Base-by-base conservation (phyloP, 768 basidiomycete genomes). In the Multifurca ochricompacta region DNA sequence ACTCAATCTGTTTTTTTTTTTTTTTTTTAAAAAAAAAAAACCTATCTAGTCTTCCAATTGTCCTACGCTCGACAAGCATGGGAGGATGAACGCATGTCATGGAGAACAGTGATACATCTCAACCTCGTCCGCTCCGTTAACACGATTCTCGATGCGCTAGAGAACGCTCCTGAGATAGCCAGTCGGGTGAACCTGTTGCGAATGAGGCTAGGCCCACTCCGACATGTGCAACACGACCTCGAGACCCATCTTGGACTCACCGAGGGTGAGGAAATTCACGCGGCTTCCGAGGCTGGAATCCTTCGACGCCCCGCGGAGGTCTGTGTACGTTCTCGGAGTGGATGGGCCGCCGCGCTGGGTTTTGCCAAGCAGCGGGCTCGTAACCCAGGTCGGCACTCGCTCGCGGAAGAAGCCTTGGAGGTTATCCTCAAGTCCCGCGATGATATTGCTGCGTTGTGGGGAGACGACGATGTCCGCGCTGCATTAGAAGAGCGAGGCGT, bases 81-180 rank as follows among this genome's bases (percentile, higher is more conserved):
- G 78, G 74, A 74, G 44, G 72, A 73, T 43, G 86, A 91, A 63
- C 81, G 85, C n/a, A 70, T 76, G n/a, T 81, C 83, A 31, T 91
- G 88, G 88, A 78, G 85, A 30, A 74, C 81, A 0, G 83, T 90
- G 48, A 77, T 91, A 14, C 86, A 87, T 56, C 80, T 91, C 40
- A 75, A 75, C 61, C 66, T 75, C 59, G 73, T 75, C 46, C 70
- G 70, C 51, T 75, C 74, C 10, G 67, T 75, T 44, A 66, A 71
- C 30, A 58, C 67, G 53, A 72, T 75, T 61, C 69, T 75, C 52
- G 68, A 72, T 23, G 66, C 68, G 50, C 60, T 74, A 27, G 37
- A 66, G 27, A 62, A 68, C 19, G 64, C 59, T 11, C 66, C 44
- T 10, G 42, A 48, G 32, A 39, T 37, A n/a, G 34, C 52, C 27